phyloP scores from a whole-genome alignment of 345 rosid species.

The Citrus unshiu region DNA sequence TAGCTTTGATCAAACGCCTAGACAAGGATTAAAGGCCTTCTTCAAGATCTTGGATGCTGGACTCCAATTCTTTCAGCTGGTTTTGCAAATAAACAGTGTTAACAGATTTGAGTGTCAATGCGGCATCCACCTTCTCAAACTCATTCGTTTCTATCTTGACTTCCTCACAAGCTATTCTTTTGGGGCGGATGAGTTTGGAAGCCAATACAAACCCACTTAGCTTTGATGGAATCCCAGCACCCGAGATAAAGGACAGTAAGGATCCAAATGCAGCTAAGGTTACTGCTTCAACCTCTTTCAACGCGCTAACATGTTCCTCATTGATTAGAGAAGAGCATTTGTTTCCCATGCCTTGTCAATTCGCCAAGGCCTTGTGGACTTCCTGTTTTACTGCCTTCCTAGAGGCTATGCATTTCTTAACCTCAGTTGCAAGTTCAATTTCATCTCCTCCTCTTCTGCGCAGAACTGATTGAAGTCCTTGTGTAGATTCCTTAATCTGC shows the following conservation, averaged over 20 bases:
- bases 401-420: conserved; percentile 35
- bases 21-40: conserved; percentile 36
- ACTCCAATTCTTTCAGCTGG: conserved; percentile 27
- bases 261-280: conserved; percentile 31
- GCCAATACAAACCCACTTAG: conserved; percentile 30
- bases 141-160: conserved; percentile 25
- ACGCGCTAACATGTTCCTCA: conserved; percentile 11
- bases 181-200: conserved; percentile 34
- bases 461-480: conserved; percentile 29
- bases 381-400: conserved; percentile 42
- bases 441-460: conserved; percentile 27
- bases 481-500: conserved; percentile 24
- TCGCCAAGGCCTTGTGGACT: conserved; percentile 33
- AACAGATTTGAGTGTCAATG: conserved; percentile 18
- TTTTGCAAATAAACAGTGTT: conserved; percentile 15
- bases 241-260: conserved; percentile 37
- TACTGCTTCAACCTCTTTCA: conserved; percentile 32
- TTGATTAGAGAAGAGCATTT: conserved; percentile 1
- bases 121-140: conserved; percentile 26
- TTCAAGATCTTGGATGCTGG: conserved; percentile 48
- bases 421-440: conserved; percentile 10
- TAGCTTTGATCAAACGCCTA: conserved; percentile 38
- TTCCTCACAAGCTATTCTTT: conserved; percentile 14
- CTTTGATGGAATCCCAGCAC: conserved; percentile 23
- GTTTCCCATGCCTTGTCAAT: conserved; percentile 20